Base-by-base conservation (phyloP, 2,329 filamentous ascomycete species). In the Penicillium palitans region DNA sequence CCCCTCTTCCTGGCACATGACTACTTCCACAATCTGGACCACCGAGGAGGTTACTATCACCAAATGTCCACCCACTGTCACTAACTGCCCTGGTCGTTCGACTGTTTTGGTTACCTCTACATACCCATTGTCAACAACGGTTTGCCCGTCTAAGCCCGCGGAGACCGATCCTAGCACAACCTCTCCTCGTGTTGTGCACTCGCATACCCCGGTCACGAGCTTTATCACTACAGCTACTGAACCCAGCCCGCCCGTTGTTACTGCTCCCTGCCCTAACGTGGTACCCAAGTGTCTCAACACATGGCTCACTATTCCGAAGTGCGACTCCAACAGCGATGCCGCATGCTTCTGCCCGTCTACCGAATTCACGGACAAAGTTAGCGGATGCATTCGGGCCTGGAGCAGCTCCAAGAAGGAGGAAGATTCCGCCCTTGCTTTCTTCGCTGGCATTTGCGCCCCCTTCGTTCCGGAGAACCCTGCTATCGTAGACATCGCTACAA, bases 231-330 rank as follows among this genome's bases (percentile, higher is more conserved):
- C 35, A 17, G 15, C 53, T 15, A 37, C 35, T 12, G 12, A 7
- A 1, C 45, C 65, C 21, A 58, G 41, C 40, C 57, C 63, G 25
- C 62, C 70, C 33, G 61, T 61, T 60, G 65, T 64, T 33, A 52
- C 66, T 5, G 71, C 70, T 48, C 68, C 67, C 31, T 78, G 85
- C 77, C 91, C 91, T 55, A 76, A 80, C 13, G 83, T 93, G 50
- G 87, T 96, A 42, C 93, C 93, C 61, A 86, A 85, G 71, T 97
- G 93, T 82, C 79, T 97, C 77, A 93, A 93, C 84, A 95, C 91
- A 68, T 96, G 91, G 90, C 78, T 96, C 70, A 84, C 86, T 72
- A 63, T 75, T 8, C 83, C 88, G 51, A 79, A 83, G 70, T 97
- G 93, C 84, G 81, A 83, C 68, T 86, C 90, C 80, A 96, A 96